phyloP scores from a whole-genome alignment of 805 yeast genomes.

The Torulaspora quercuum region DNA sequence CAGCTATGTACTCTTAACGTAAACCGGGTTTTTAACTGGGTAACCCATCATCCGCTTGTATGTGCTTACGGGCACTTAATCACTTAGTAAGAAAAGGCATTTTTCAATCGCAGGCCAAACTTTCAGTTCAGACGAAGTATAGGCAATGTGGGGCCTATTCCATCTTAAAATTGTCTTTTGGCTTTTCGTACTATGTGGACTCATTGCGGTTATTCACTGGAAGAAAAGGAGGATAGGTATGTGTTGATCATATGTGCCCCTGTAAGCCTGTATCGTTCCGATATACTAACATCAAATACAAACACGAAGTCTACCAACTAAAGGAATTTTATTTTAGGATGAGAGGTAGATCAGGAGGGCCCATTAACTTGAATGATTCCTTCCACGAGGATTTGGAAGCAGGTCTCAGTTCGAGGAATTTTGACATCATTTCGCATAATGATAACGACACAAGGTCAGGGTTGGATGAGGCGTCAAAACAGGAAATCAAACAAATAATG shows the following conservation, averaged over 20 bases:
- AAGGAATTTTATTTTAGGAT: slow-evolving; percentile 19
- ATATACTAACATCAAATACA: slow-evolving; percentile 2
- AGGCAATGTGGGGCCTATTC: slow-evolving; percentile 3
- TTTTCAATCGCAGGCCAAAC: too few species aligned
- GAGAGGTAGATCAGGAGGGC: slow-evolving; percentile 30
- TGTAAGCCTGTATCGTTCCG: not conserved
- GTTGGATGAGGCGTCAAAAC: slow-evolving; percentile 52
- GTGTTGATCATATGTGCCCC: slow-evolving; percentile 4
- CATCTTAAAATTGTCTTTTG: slow-evolving; percentile 13
- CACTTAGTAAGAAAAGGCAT: too few species aligned
- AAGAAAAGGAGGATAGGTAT: slow-evolving; percentile 18
- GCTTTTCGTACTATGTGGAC: slow-evolving; percentile 6
- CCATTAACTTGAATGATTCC: slow-evolving; percentile 27
- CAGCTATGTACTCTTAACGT: too few species aligned
- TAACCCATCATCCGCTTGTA: too few species aligned
- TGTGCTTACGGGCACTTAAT: too few species aligned
- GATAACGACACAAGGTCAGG: slow-evolving; percentile 59
- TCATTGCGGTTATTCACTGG: slow-evolving; percentile 9
- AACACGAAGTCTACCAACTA: slow-evolving; percentile 15
- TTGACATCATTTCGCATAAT: slow-evolving; percentile 49
- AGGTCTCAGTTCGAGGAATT: slow-evolving; percentile 58
- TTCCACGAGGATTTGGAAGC: slow-evolving; percentile 50
- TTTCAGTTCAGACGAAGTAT: not conserved
- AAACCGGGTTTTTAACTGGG: too few species aligned
- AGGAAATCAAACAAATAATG: slow-evolving; percentile 54